These are phyloP conservation scores for Pinus tabuliformis DNA, from an alignment of 75 land plant species.

Conservation along the genomic window DNA sequence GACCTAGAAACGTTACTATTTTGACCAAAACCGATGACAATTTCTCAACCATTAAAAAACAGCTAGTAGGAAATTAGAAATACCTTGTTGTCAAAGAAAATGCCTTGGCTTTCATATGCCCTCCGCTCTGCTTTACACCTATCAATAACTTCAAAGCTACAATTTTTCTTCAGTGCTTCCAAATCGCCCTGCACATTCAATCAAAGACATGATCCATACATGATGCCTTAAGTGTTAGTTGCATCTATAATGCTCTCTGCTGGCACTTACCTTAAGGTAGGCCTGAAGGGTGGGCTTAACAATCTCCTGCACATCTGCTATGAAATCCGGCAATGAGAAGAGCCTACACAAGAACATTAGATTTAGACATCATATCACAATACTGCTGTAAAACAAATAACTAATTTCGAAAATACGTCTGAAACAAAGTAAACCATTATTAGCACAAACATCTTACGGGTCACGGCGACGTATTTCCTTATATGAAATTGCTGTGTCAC, in stretches of 20 bases:
- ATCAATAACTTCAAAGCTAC: slow-evolving; percentile 83
- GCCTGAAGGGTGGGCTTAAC: slow-evolving; percentile 71
- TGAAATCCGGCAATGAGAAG: slow-evolving; percentile 86
- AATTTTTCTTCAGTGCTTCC: slow-evolving; percentile 58
- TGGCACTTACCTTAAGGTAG: slow-evolving; percentile 63
- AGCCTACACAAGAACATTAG: slow-evolving; percentile 29
- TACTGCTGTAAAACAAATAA: neutral
- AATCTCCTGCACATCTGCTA: slow-evolving; percentile 86
- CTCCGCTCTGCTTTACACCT: slow-evolving; percentile 77
- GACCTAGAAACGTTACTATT: too few species aligned
- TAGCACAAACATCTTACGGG: slow-evolving; percentile 58
- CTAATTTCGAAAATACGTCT: neutral
- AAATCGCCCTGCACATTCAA: slow-evolving; percentile 61
- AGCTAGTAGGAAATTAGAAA: neutral
- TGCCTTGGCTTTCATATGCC: slow-evolving; percentile 68
- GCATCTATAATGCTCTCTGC: neutral
- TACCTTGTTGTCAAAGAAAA: slow-evolving; percentile 88
- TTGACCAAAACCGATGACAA: neutral
- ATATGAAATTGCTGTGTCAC: slow-evolving; percentile 70
- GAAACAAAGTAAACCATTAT: neutral
- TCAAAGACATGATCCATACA: neutral
- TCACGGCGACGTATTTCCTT: slow-evolving; percentile 86
- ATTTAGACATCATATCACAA: neutral
- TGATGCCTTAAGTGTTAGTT: neutral
- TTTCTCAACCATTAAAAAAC: neutral